Base-by-base conservation (phyloP, 352 stramenopile species). In the Phytophthora citricola region DNA sequence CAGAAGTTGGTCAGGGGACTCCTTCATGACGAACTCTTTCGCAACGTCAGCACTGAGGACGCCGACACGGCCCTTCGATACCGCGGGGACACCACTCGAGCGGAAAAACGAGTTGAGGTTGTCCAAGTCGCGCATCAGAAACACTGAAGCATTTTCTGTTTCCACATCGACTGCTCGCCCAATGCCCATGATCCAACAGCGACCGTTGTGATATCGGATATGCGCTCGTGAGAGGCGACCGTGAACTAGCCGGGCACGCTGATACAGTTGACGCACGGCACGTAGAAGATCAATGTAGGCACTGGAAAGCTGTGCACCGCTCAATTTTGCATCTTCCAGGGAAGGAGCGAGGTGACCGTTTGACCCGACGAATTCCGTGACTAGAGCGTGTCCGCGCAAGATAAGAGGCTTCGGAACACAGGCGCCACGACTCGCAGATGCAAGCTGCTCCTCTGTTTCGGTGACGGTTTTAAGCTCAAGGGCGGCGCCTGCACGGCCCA, bases 141-240 rank as follows among this genome's bases (percentile, higher is more conserved):
- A 58, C 9, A 85, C 73, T 8, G 60, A 24, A 20, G 89, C 76
- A 5, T 58, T 66, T n/a, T 83, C 65, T 7, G 81, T 68, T 38
- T 96, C 89, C 14, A 72, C 56, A 34, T 96, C 83, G 12, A 95
- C 83, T 10, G 90, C 81, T 43, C 93, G 82, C 0, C 82, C 84
- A 58, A 98, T 93, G 66, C 96, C 91, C 59, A 95, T 95, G 39
- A 98, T 83, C 85, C 62, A 97, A 60, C 68, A 81, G 50, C 58
- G 81, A 26, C 66, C 76, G 43, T 76, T 81, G 66, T 72, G 73
- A 24, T 90, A 84, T 20, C 97, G 71, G 36, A 97, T 85, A 56
- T 87, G 97, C 57, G 81, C 87, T 52, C 84, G 70, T 27, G 47
- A 79, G 32, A 91, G 54, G 0, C 49, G 60, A 26, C 76, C 73